These are phyloP conservation scores for Pseudogymnoascus destructans DNA, from an alignment of 2,329 filamentous ascomycete species.

Conservation along the genomic window DNA sequence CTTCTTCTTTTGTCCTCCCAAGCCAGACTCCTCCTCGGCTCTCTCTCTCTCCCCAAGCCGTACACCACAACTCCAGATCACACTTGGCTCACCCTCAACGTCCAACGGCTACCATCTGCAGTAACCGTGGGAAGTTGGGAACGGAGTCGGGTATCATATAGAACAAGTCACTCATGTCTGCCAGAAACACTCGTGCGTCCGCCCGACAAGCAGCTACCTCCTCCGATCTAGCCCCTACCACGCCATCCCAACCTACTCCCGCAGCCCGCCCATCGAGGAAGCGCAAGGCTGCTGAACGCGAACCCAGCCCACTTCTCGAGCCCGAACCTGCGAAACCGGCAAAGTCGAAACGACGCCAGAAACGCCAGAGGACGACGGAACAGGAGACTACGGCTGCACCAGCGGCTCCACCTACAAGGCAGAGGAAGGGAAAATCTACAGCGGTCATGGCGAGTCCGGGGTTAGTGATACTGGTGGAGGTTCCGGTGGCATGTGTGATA, in stretches of 20 bases:
- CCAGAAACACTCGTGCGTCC: slow-evolving; percentile 91
- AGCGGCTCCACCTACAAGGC: slow-evolving; percentile 32
- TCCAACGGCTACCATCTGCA: slow-evolving; percentile 2
- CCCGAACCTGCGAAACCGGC: slow-evolving; percentile 27
- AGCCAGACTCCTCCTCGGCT: background rate
- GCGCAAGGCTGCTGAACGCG: slow-evolving; percentile 55
- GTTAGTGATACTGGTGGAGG: slow-evolving; percentile 34
- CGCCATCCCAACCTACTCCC: slow-evolving; percentile 25
- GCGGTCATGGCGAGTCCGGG: slow-evolving; percentile 61
- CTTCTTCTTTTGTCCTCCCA: background rate
- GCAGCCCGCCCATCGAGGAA: slow-evolving; percentile 49
- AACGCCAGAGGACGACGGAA: slow-evolving; percentile 55
- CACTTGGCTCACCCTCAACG: slow-evolving; percentile 10
- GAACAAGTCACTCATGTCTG: slow-evolving; percentile 64
- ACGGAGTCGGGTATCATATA: slow-evolving; percentile 11
- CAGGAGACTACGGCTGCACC: slow-evolving; percentile 28
- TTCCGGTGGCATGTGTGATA: slow-evolving; percentile 9
- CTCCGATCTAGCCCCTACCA: slow-evolving; percentile 27
- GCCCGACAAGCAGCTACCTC: slow-evolving; percentile 69
- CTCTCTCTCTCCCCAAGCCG: background rate
- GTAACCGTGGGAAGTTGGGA: slow-evolving; percentile 11
- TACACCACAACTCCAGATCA: slow-evolving; percentile 10
- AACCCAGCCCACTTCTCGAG: slow-evolving; percentile 32
- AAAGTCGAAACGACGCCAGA: slow-evolving; percentile 45
- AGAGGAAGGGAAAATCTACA: slow-evolving; percentile 46